phyloP scores from a whole-genome alignment of 2,329 filamentous ascomycete genomes.

The Xylaria sp. region DNA sequence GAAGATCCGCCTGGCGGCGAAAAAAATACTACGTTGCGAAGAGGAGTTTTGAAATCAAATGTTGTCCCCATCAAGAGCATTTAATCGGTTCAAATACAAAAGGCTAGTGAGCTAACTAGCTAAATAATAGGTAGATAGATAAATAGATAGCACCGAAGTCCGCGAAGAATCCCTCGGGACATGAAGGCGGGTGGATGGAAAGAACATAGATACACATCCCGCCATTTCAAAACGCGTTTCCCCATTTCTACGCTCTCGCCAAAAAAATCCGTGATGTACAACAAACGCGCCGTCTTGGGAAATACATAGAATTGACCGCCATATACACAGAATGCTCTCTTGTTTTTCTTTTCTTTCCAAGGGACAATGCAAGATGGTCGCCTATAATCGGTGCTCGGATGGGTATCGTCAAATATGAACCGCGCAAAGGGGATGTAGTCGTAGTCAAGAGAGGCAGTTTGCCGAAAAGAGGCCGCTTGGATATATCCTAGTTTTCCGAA shows the following conservation, averaged over 20 bases:
- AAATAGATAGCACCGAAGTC: not conserved
- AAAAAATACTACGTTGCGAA: not conserved
- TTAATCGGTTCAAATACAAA: not conserved
- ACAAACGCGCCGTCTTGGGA: not conserved
- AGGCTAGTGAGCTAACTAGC: not conserved
- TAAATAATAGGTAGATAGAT: not conserved
- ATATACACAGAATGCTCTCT: not conserved
- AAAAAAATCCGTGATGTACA: not conserved
- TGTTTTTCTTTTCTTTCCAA: not conserved
- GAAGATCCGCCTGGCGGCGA: too few species aligned
- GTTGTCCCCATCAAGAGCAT: not conserved
- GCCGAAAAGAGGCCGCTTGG: not conserved
- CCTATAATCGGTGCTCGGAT: not conserved
- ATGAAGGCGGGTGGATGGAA: not conserved
- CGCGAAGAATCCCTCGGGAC: not conserved
- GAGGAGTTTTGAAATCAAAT: too few species aligned
- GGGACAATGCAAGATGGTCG: not conserved
- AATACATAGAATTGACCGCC: not conserved
- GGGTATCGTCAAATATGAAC: slow-evolving; percentile 22
- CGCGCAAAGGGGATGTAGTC: slow-evolving; percentile 8
- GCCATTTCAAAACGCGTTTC: not conserved
- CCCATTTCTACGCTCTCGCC: not conserved
- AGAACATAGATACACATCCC: not conserved
- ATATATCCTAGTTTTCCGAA: not conserved
- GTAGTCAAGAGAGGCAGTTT: not conserved